Evolutionary conservation across 208 protist species (phyloP).

Genomic region (Sergeia podlipaevii): DNA sequence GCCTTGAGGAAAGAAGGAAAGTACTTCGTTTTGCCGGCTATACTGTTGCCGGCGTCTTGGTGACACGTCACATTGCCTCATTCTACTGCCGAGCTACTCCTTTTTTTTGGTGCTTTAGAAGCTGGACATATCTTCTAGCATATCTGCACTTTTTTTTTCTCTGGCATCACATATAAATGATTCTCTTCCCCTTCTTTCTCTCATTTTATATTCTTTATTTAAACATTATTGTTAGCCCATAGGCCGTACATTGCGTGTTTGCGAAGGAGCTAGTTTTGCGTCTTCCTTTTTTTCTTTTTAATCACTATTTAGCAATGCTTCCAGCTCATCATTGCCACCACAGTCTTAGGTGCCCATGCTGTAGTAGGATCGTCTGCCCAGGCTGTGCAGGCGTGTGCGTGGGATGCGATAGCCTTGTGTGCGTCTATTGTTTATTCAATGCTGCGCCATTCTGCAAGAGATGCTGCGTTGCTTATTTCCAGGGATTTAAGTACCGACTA

Average conservation of each 20-base stretch:
- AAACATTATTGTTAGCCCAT: no score
- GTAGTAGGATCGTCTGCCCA: conserved; percentile 45
- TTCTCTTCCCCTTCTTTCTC: no score
- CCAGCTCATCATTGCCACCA: conserved; percentile 37
- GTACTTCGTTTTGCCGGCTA: no score
- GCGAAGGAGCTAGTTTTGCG: conserved; percentile 1
- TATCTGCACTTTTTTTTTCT: no score
- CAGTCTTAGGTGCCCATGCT: conserved; percentile 43
- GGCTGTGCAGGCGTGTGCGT: conserved; percentile 59
- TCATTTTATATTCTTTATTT: no score
- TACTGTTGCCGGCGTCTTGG: no score
- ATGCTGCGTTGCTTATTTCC: conserved; percentile 72
- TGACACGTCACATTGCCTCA: no score
- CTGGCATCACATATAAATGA: neutral
- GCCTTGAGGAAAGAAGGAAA: no score
- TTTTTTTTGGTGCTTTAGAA: no score
- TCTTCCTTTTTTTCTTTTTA: neutral
- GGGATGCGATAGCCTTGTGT: conserved; percentile 65
- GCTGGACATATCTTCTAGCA: no score
- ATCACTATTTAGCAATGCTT: neutral
- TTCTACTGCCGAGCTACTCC: no score
- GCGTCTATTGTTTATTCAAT: conserved; percentile 51
- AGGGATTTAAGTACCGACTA: conserved; percentile 33
- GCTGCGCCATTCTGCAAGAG: conserved; percentile 68
- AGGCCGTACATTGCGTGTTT: conserved; percentile 2